Evolutionary conservation across 257 asterid genomes (phyloP).

Genomic region (Euphrasia confusa): DNA sequence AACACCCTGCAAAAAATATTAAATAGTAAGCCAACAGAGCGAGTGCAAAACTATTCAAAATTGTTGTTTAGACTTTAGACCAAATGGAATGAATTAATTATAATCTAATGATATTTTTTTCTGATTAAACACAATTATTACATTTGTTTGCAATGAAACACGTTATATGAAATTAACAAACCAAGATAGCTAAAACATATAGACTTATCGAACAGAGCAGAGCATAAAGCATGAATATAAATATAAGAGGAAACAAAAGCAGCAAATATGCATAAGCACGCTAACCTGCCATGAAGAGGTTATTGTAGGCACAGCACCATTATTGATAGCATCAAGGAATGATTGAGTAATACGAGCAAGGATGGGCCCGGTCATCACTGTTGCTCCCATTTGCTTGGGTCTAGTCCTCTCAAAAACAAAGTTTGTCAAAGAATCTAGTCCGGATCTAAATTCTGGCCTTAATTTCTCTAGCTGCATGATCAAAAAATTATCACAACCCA

Average conservation of each 20-base stretch:
- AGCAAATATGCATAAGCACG: conserved; percentile 20
- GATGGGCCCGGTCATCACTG: conserved; percentile 95
- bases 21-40: conserved; percentile 7
- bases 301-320: conserved; percentile 97
- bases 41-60: conserved; percentile 1
- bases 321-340: conserved; percentile 88
- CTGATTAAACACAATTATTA: conserved; percentile 2
- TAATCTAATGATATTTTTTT: not conserved
- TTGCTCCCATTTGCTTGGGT: conserved; percentile 90
- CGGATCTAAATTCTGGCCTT: conserved; percentile 86
- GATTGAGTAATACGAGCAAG: conserved; percentile 91
- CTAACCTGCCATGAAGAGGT: conserved; percentile 98
- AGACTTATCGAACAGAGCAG: not conserved
- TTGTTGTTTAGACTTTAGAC: not conserved
- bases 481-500: conserved; percentile 14
- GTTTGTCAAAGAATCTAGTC: conserved; percentile 84
- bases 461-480: conserved; percentile 61
- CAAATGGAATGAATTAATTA: not conserved
- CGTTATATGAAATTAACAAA: conserved; percentile 5
- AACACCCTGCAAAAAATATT: conserved; percentile 54
- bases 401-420: conserved; percentile 91
- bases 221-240: not conserved
- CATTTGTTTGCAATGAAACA: conserved; percentile 6
- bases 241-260: conserved; percentile 10
- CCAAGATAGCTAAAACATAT: not conserved